Percentiles rank a stretch among this genome's conserved stretches.
phyloP scores from a whole-genome alignment of 768 basidiomycete genomes.

The Podaxis sp. region DNA sequence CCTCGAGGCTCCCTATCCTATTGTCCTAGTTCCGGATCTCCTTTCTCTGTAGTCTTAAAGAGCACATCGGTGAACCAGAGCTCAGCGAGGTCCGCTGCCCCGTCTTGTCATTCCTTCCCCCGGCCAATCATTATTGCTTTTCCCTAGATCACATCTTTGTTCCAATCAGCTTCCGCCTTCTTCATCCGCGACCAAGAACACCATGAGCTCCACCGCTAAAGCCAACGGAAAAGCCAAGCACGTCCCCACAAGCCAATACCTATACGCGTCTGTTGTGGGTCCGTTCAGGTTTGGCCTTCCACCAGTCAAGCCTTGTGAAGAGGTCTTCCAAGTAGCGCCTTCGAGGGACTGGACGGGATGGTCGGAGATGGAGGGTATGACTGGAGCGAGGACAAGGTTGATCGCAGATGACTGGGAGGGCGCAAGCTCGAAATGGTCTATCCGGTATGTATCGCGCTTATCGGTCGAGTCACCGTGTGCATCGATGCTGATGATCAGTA shows the following conservation, averaged over 20 bases:
- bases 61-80: not conserved
- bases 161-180: not conserved
- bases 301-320: not conserved
- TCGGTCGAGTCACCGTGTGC: not conserved
- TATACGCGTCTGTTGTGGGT: not conserved
- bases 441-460: slow-evolving; percentile 4
- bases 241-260: not conserved
- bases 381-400: slow-evolving; percentile 10
- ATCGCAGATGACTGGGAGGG: slow-evolving; percentile 15
- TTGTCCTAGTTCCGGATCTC: slow-evolving; percentile 9
- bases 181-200: not conserved
- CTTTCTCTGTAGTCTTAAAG: not conserved
- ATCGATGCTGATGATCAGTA: not conserved
- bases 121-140: not conserved
- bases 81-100: not conserved
- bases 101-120: not conserved
- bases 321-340: not conserved
- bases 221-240: slow-evolving; percentile 15
- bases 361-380: slow-evolving; percentile 7
- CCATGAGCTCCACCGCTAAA: slow-evolving; percentile 9
- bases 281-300: slow-evolving; percentile 8
- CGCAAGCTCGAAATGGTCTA: slow-evolving; percentile 9
- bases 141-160: not conserved
- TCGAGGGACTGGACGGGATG: slow-evolving; percentile 3
- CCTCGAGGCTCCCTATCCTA: not conserved